A percentile compares a stretch with the other conserved stretches of the same genome.
phyloP scores from a whole-genome alignment of 169 alveolate species.

The Plasmodium fragile region DNA sequence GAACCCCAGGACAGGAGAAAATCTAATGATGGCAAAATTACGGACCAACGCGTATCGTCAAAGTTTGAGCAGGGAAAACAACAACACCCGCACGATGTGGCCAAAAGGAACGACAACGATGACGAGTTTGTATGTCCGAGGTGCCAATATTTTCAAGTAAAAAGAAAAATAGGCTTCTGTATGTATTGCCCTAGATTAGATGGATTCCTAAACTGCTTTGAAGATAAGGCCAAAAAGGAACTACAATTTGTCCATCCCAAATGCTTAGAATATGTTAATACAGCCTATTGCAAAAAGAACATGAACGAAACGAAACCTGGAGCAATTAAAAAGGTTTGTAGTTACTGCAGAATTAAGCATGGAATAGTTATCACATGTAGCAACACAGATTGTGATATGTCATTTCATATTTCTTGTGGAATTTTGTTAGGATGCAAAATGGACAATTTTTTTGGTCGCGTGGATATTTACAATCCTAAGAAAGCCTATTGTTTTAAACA shows the following conservation, averaged over 20 bases:
- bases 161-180: constrained; percentile 55
- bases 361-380: constrained; percentile 74
- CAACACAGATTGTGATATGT: constrained; percentile 64
- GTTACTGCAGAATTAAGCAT: constrained; percentile 70
- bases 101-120: constrained; percentile 19
- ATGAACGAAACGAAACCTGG: constrained; percentile 47
- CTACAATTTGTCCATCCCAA: constrained; percentile 70
- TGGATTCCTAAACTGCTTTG: constrained; percentile 74
- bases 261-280: constrained; percentile 69
- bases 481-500: constrained; percentile 74
- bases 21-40: not conserved
- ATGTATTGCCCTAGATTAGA: constrained; percentile 74
- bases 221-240: constrained; percentile 71
- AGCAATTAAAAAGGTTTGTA: constrained; percentile 48
- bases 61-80: not conserved
- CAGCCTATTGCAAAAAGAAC: constrained; percentile 64
- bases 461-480: constrained; percentile 74
- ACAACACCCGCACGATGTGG: not conserved
- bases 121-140: constrained; percentile 67
- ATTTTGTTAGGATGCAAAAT: constrained; percentile 66
- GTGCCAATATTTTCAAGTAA: constrained; percentile 60
- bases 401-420: constrained; percentile 74
- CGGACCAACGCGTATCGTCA: not conserved
- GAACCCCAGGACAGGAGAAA: not conserved
- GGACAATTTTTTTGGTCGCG: constrained; percentile 76